phyloP scores from a whole-genome alignment of 306 rosid species.

The Rubus idaeus region DNA sequence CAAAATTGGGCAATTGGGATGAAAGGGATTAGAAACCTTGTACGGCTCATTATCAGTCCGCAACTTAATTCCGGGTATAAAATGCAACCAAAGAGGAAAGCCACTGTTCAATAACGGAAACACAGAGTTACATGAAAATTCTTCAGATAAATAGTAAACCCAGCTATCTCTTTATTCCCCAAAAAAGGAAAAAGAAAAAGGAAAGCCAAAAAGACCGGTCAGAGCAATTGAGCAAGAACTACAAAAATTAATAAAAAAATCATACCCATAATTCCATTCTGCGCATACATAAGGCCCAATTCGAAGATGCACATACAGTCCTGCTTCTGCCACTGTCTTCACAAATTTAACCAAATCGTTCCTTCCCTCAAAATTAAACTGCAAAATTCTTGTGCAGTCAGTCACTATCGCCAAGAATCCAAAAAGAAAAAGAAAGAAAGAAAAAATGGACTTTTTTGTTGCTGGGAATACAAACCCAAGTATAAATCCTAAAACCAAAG shows the following conservation, averaged over 20 bases:
- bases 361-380: constrained; percentile 78
- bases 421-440: neutral
- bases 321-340: constrained; percentile 77
- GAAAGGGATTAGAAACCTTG: constrained; percentile 44
- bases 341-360: constrained; percentile 74
- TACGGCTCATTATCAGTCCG: constrained; percentile 82
- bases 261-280: constrained; percentile 97
- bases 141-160: too few relatives aligned
- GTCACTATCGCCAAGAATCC: constrained; percentile 11
- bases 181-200: neutral
- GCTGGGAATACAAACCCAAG: constrained; percentile 10
- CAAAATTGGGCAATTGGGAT: constrained; percentile 3
- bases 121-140: neutral
- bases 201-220: neutral
- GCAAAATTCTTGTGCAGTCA: constrained; percentile 19
- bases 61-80: constrained; percentile 68
- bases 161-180: constrained; percentile 10
- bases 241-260: neutral
- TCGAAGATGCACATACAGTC: constrained; percentile 80
- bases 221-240: neutral
- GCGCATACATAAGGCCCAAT: constrained; percentile 97
- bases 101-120: constrained; percentile 55
- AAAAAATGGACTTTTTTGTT: neutral
- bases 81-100: constrained; percentile 89
- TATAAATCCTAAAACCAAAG: neutral